Percentiles rank a stretch among this genome's conserved stretches.
phyloP scores from a whole-genome alignment of 2,329 filamentous ascomycete species.

The Tolypocladium paradoxum region DNA sequence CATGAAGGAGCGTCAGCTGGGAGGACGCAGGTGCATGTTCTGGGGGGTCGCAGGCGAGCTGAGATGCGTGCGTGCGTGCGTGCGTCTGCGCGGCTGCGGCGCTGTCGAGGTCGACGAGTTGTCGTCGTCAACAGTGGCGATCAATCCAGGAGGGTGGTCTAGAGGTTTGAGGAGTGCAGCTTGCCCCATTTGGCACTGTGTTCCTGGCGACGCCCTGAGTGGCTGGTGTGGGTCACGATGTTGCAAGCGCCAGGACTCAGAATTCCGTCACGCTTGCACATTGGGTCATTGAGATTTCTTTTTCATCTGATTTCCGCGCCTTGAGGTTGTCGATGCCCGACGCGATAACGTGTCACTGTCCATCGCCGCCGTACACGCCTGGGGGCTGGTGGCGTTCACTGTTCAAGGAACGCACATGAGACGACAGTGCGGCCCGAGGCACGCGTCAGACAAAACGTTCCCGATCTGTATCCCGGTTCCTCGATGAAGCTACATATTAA shows the following conservation, averaged over 20 bases:
- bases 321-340: neutral
- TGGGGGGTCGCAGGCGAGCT: neutral
- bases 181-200: neutral
- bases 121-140: neutral
- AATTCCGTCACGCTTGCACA: neutral
- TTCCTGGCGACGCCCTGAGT: neutral
- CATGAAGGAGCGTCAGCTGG: constrained; percentile 8
- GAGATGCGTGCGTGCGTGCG: neutral
- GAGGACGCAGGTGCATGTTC: constrained; percentile 5
- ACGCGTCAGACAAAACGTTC: neutral
- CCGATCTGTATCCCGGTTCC: neutral
- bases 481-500: neutral
- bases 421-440: neutral
- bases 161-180: neutral
- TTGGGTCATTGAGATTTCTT: neutral
- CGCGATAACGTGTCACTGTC: neutral
- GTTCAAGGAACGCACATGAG: neutral
- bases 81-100: neutral
- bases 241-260: neutral
- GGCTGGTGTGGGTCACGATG: neutral
- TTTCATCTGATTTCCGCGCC: neutral
- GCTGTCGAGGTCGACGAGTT: neutral
- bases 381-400: neutral
- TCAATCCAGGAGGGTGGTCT: neutral
- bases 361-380: neutral